Base-by-base conservation (phyloP, 129 eudicot genomes). In the Artemisia annua region DNA sequence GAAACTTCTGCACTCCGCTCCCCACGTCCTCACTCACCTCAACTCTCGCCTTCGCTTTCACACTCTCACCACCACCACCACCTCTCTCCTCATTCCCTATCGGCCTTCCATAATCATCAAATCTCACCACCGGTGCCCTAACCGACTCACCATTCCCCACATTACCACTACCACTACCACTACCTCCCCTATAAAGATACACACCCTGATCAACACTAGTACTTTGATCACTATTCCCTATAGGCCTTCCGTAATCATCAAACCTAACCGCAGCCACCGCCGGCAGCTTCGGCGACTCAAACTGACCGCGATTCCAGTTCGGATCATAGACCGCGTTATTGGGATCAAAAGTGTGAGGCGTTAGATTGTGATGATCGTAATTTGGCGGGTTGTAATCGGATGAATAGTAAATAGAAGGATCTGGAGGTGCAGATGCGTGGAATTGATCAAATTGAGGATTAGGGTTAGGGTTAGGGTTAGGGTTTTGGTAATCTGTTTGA, bases 61-160 rank as follows among this genome's bases (percentile, higher is more conserved):
- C 84, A 55, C 83, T n/a, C 70, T 77, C 85, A 64, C 46, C 72
- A 63, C 24, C 60, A 63, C 55, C 22, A 20, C n/a, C 71, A 72
- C 82, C 80, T 72, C 62, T 70, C 43, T 73, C 75, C 39, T 71
- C 79, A 28, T 49, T 79, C 73, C n/a, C 75, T 65, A 89, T 80
- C 39, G 96, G 91, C n/a, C n/a, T n/a, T 67, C 98, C 98, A 46
- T 89, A 92, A 87, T 92, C 98, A 89, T 92, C 98, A 83, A 92
- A 92, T 72, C 73, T 58, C 67, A 85, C 71, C 66, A 51, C 79
- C n/a, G n/a, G 49, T 5, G 35, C 35, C 60, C 80, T 74, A 64
- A 82, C 54, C 2, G 79, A 32, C 53, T 57, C 73, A 12, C 75
- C 76, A 15, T 60, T 66, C 44, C 82, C 19, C 4, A 78, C 86